Base-by-base conservation (phyloP, 2,329 filamentous ascomycete species). In the Coleophoma eucalyptorum region DNA sequence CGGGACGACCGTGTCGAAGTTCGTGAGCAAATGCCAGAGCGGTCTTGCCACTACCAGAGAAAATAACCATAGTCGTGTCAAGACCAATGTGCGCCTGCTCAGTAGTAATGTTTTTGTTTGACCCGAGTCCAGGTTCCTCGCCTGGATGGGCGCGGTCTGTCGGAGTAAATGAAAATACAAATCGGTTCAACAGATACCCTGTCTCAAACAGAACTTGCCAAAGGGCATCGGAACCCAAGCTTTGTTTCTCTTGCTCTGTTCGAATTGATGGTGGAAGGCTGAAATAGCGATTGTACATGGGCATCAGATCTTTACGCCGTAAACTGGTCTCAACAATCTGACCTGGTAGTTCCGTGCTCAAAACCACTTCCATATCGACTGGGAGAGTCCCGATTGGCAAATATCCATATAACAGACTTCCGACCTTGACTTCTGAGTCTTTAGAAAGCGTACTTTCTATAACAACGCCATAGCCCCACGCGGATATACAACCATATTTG, bases 401-500 rank as follows among this genome's bases (percentile, higher is more conserved):
- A 49, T 63, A 62, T 19, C 59, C 59, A 31, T 45, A 62, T 11
- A 61, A 42, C 15, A 51, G 48, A 19, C 48, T 58, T 18, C 54
- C 58, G 11, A 51, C 49, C 37, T 50, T 11, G 38, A 61, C 43
- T 42, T 35, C 15, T 11, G 37, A 42, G 37, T 37, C 26, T 19
- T 35, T 43, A 4, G 54, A 37, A 37, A 51, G 47, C 26, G 46
- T 62, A 38, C 60, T 62, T 46, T 62, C 59, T 35, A 52, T 50
- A 5, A 63, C 57, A 21, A 46, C 46, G 3, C 56, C 58, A 47
- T 55, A 61, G 7, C 60, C 59, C 58, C 58, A 64, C 20, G 53
- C 54, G 32, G 62, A 63, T n/a, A 64, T 62, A 10, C 59, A 51
- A 41, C 58, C 58, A 26, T 54, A 63, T n/a, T 57, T 53, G 8